Percentiles rank a stretch among this genome's conserved stretches.
These are phyloP conservation scores for Cenchrus americanus DNA, from an alignment of 176 grass and related monocot species.

Conservation along the genomic window DNA sequence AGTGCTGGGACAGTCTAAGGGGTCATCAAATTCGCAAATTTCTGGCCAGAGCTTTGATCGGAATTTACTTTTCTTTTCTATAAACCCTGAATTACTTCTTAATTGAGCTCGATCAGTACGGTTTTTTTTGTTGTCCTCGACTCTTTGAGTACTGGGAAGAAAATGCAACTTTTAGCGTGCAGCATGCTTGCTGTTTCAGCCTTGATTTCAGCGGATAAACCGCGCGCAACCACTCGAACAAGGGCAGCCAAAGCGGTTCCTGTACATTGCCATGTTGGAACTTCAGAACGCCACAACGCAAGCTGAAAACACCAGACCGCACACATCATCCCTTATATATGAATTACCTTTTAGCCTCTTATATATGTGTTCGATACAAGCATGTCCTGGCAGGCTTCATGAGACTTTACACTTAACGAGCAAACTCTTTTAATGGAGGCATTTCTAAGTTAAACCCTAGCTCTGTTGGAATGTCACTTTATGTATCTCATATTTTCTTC, in stretches of 20 bases:
- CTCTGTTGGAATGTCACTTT: slow-evolving; percentile 28
- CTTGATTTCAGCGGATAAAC: too few relatives aligned
- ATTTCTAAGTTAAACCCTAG: slow-evolving; percentile 54
- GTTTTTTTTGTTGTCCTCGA: too few relatives aligned
- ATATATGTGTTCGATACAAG: slow-evolving; percentile 15
- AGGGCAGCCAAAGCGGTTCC: not conserved
- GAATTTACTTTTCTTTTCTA: too few relatives aligned
- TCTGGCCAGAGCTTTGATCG: too few relatives aligned
- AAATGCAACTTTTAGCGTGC: too few relatives aligned
- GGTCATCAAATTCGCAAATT: too few relatives aligned
- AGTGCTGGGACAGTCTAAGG: too few relatives aligned
- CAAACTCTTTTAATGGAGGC: slow-evolving; percentile 27
- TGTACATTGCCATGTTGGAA: not conserved
- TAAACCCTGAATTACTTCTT: too few relatives aligned
- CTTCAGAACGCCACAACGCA: slow-evolving; percentile 3
- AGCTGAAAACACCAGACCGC: slow-evolving; percentile 15
- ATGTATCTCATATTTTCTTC: slow-evolving; percentile 37
- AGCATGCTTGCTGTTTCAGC: too few relatives aligned
- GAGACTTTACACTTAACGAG: slow-evolving; percentile 41
- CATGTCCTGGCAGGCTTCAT: slow-evolving; percentile 30
- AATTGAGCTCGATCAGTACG: too few relatives aligned
- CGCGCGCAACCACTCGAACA: not conserved
- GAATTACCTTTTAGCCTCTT: not conserved
- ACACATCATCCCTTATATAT: slow-evolving; percentile 29
- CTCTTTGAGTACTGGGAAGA: too few relatives aligned